Conservation (phyloP, 495 filamentous ascomycete species). For the Trichoderma erinaceum region DNA sequence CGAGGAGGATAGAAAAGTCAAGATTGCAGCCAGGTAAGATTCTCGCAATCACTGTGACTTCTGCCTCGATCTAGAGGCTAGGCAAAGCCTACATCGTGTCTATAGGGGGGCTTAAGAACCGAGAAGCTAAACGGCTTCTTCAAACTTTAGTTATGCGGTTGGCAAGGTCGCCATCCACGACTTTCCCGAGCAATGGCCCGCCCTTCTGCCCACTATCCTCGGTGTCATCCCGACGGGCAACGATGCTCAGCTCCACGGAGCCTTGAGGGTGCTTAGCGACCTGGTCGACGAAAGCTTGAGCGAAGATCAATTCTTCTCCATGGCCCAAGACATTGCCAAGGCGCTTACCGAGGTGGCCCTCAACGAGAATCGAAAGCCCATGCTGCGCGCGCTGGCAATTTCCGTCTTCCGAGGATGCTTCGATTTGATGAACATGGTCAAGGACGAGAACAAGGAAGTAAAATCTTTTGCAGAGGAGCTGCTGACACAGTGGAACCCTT, state of each 20-base stretch:
- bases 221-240: conserved; percentile 65
- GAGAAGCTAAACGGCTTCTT: conserved; percentile 13
- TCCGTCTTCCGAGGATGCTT: conserved; percentile 86
- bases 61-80: not conserved
- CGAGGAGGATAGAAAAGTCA: conserved; percentile 76
- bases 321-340: conserved; percentile 76
- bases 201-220: conserved; percentile 72
- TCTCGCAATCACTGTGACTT: too few species aligned
- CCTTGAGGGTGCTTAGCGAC: conserved; percentile 79
- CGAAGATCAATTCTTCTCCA: conserved; percentile 87
- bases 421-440: conserved; percentile 90
- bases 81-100: not conserved
- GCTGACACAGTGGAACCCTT: conserved; percentile 76
- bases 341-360: conserved; percentile 75
- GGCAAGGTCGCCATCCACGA: conserved; percentile 92
- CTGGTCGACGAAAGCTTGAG: conserved; percentile 87
- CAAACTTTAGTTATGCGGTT: conserved; percentile 61
- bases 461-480: conserved; percentile 83
- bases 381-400: conserved; percentile 73
- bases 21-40: conserved; percentile 63
- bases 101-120: not conserved
- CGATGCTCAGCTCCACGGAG: conserved; percentile 77
- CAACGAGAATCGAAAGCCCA: conserved; percentile 63
- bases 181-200: conserved; percentile 90
- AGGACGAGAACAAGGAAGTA: conserved; percentile 78